Evolutionary conservation across 495 filamentous ascomycete species (phyloP).

Genomic region (Annulohypoxylon moriforme): DNA sequence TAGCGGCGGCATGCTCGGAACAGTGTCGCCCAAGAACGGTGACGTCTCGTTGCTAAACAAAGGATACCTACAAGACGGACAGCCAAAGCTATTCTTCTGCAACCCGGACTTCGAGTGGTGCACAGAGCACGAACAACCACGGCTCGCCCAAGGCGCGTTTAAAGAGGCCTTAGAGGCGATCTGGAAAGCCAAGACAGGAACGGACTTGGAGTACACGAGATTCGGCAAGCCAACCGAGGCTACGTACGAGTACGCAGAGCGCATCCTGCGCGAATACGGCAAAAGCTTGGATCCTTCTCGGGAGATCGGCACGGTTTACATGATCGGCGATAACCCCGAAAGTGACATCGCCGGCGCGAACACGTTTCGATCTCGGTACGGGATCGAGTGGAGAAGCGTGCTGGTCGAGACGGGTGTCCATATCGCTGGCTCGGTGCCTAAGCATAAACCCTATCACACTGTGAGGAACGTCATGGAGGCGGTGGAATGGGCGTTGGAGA

Average conservation of each 20-base stretch:
- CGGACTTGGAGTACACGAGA: conserved; percentile 68
- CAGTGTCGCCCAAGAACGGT: conserved; percentile 61
- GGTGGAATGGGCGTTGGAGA: conserved; percentile 51
- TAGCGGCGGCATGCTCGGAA: conserved; percentile 72
- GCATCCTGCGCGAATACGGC: conserved; percentile 68
- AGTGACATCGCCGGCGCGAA: conserved; percentile 84
- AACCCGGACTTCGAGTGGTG: conserved; percentile 88
- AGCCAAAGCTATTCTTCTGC: conserved; percentile 79
- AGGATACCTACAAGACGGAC: conserved; percentile 74
- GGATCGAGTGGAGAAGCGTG: conserved; percentile 75
- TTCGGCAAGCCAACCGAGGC: conserved; percentile 79
- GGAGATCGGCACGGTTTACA: conserved; percentile 74
- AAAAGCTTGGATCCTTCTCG: conserved; percentile 58
- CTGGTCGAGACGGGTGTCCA: conserved; percentile 72
- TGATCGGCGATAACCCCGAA: conserved; percentile 89
- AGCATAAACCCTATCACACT: conserved; percentile 45
- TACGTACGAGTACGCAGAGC: conserved; percentile 82
- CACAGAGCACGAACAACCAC: conserved; percentile 75
- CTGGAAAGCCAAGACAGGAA: conserved; percentile 71
- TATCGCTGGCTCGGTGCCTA: conserved; percentile 39
- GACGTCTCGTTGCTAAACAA: conserved; percentile 71
- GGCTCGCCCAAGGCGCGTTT: conserved; percentile 88
- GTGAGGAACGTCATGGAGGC: conserved; percentile 52
- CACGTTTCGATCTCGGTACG: conserved; percentile 66
- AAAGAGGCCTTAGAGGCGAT: conserved; percentile 74